Percentiles rank a stretch among this genome's conserved stretches.
These are phyloP conservation scores for Lanzia echinophila DNA, from an alignment of 2,329 filamentous ascomycete genomes.

Conservation along the genomic window DNA sequence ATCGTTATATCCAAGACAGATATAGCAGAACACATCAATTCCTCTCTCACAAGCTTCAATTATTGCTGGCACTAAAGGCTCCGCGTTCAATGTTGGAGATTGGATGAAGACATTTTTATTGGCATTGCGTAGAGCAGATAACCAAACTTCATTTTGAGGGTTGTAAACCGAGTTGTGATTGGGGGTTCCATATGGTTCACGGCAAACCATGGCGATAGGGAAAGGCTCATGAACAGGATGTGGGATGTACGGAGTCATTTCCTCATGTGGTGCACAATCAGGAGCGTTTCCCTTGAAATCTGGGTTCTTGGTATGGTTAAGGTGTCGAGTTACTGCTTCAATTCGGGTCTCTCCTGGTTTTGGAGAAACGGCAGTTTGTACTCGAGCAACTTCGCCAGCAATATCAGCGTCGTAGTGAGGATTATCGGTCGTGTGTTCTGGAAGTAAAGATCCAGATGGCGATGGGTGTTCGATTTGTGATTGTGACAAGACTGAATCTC, in stretches of 20 bases:
- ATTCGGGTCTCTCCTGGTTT: slow-evolving; percentile 45
- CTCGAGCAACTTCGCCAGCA: slow-evolving; percentile 52
- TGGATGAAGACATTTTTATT: slow-evolving; percentile 65
- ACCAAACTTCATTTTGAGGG: slow-evolving; percentile 71
- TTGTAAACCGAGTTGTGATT: slow-evolving; percentile 54
- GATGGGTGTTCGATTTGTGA: slow-evolving; percentile 21
- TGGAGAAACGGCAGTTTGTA: slow-evolving; percentile 50
- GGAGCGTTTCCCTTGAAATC: slow-evolving; percentile 47
- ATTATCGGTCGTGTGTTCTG: slow-evolving; percentile 50
- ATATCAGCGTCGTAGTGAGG: slow-evolving; percentile 60
- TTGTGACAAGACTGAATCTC: slow-evolving; percentile 19
- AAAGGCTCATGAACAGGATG: slow-evolving; percentile 48
- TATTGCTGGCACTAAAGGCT: slow-evolving; percentile 57
- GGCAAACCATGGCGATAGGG: slow-evolving; percentile 66
- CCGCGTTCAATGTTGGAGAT: slow-evolving; percentile 69
- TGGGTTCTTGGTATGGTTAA: slow-evolving; percentile 55
- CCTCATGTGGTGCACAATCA: slow-evolving; percentile 43
- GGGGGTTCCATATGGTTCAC: slow-evolving; percentile 58
- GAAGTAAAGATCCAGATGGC: slow-evolving; percentile 29
- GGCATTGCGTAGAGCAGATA: slow-evolving; percentile 63
- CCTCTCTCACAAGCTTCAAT: slow-evolving; percentile 59
- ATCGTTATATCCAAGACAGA: slow-evolving; percentile 76
- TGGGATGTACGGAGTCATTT: slow-evolving; percentile 62
- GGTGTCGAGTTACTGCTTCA: slow-evolving; percentile 54
- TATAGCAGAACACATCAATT: slow-evolving; percentile 60